Evolutionary conservation across 106 monocot species (phyloP), one percentile per base, ranked within the genome.

Genomic region (Dioscorea dumetorum): DNA sequence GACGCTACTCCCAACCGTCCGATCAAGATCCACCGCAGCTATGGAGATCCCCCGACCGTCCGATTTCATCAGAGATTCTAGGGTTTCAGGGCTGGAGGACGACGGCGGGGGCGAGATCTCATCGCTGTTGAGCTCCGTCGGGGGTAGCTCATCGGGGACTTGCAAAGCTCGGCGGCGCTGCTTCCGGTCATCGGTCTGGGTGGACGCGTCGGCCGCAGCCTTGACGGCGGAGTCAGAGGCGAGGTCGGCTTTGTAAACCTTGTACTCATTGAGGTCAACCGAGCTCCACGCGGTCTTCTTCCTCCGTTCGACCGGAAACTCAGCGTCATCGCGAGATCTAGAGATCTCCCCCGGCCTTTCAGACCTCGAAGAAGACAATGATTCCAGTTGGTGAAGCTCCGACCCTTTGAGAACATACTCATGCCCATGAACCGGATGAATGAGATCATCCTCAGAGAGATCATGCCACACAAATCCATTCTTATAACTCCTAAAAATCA

Each of bases 401-500:
- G 93, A 93, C 17, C 93, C 93, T 48, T 93, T 93, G 67, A 93
- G 85, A 20, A 93, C 88, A 73, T 93, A 93, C 64, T 93, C 93
- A 32, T 78, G 28, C 22, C 88, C 88, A 32, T 79, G 88, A 1
- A 79, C 74, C 0, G 93, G 88, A 50, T 78, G 59, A 71, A 93
- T 89, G 76, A 88, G 63, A 58, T 93, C 93, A 67, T 84, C 88
- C 1, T 85, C 88, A 13, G 83, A 71, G 22, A 93, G 85, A 69
- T 93, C 93, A 48, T 93, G 88, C 93, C 93, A 93, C 61, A 93
- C 93, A 58, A 80, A 93, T 35, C 93, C 93, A 54, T 85, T 91
- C 77, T 83, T 95, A 71, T 95, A 95, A 70, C 85, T 77, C 81
- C 90, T 94, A 41, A 10, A 8, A 41, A 41, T 28, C 28, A 28